These are phyloP conservation scores for Penicillium sumatraense DNA, from an alignment of 2,329 filamentous ascomycete genomes.

Conservation along the genomic window DNA sequence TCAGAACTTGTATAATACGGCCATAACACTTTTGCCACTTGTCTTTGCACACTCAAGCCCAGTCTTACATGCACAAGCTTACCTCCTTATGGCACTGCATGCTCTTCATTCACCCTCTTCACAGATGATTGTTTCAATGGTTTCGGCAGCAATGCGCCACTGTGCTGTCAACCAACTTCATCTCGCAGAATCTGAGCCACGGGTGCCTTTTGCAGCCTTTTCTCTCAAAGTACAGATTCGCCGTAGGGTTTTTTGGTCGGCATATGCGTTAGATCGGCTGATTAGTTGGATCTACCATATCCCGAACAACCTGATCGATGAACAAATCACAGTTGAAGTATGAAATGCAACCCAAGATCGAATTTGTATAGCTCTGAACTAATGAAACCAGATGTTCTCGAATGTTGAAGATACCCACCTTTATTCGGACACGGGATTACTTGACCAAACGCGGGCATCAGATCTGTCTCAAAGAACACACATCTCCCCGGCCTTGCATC, in stretches of 20 bases:
- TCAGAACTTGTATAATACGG: slow-evolving; percentile 16
- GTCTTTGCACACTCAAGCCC: slow-evolving; percentile 11
- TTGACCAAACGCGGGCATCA: neutral
- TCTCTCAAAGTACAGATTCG: slow-evolving; percentile 18
- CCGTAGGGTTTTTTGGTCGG: slow-evolving; percentile 23
- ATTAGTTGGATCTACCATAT: slow-evolving; percentile 24
- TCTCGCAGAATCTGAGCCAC: slow-evolving; percentile 12
- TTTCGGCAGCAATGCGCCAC: slow-evolving; percentile 19
- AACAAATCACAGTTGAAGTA: slow-evolving; percentile 20
- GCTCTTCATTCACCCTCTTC: slow-evolving; percentile 22
- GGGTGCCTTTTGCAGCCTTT: slow-evolving; percentile 4
- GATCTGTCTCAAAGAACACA: slow-evolving; percentile 16
- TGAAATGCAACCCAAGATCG: no score
- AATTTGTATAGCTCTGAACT: no score
- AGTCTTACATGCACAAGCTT: slow-evolving; percentile 20
- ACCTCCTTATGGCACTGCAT: slow-evolving; percentile 20
- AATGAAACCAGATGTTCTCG: slow-evolving; percentile 16
- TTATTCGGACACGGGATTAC: neutral
- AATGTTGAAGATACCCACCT: slow-evolving; percentile 19
- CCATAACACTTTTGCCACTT: slow-evolving; percentile 11
- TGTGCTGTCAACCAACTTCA: slow-evolving; percentile 20
- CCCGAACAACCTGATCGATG: slow-evolving; percentile 18
- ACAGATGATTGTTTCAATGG: slow-evolving; percentile 19
- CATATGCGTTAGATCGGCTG: slow-evolving; percentile 21
- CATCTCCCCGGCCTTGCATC: slow-evolving; percentile 20